These are phyloP conservation scores for Saccharomycopsis sp. DNA, from an alignment of 805 yeast genomes.

Conservation along the genomic window DNA sequence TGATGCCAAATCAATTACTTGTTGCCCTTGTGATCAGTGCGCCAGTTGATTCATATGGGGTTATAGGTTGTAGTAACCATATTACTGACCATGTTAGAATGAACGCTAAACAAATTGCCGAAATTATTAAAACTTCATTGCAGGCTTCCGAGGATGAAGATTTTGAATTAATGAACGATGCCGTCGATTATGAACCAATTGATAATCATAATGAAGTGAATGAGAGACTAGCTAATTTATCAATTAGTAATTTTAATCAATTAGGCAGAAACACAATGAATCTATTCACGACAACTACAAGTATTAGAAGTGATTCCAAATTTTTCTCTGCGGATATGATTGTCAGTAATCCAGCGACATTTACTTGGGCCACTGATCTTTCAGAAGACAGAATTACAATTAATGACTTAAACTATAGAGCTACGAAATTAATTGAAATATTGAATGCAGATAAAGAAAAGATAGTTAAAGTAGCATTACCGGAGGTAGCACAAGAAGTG, in stretches of 20 bases:
- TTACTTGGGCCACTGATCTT: constrained; percentile 2
- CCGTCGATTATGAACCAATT: constrained; percentile 6
- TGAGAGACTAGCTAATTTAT: constrained; percentile 11
- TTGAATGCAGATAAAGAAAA: constrained; percentile 6
- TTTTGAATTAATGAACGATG: constrained; percentile 18
- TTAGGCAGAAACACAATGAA: neutral
- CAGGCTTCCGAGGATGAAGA: constrained; percentile 21
- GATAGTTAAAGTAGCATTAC: constrained; percentile 5
- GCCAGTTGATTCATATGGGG: constrained; percentile 54
- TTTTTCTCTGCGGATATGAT: constrained; percentile 9
- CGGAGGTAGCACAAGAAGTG: constrained; percentile 5
- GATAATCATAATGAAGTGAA: constrained; percentile 6
- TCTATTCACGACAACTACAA: neutral
- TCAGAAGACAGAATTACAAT: neutral
- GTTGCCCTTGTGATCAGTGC: constrained; percentile 49
- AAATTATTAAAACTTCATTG: constrained; percentile 42
- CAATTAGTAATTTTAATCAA: constrained; percentile 15
- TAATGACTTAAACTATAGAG: constrained; percentile 4
- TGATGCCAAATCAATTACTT: constrained; percentile 77
- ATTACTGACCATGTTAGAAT: constrained; percentile 51
- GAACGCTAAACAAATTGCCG: constrained; percentile 50
- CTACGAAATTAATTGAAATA: neutral
- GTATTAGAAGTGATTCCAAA: neutral
- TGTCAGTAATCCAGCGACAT: neutral
- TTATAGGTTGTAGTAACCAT: constrained; percentile 40